Percentiles rank a stretch among this genome's conserved stretches.
Conservation (phyloP, 163 green algal genomes). For the Volvox carteri region DNA sequence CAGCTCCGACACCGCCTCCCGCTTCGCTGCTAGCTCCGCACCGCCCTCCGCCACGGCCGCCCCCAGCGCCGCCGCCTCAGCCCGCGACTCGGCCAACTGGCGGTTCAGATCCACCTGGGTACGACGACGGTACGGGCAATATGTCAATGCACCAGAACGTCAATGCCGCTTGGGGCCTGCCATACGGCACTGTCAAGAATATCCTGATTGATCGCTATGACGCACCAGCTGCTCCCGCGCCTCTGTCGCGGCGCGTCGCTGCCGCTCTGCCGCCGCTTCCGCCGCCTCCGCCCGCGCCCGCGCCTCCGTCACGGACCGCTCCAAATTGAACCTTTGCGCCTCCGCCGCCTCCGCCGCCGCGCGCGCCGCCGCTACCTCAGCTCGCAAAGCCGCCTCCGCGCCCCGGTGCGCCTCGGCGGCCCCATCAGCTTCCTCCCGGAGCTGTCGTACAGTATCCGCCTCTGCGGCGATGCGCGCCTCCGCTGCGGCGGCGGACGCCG, state of each 20-base stretch:
- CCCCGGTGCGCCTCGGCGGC: background rate
- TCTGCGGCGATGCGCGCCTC: background rate
- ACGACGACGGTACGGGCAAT: no score
- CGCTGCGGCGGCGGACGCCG: background rate
- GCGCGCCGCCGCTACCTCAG: background rate
- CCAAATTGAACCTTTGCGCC: background rate
- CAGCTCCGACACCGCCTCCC: conserved; percentile 28
- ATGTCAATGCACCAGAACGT: no score
- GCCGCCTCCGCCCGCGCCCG: background rate
- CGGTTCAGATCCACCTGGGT: background rate
- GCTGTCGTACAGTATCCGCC: background rate
- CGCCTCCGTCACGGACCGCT: background rate
- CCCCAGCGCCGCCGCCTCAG: conserved; percentile 9
- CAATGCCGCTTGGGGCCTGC: no score
- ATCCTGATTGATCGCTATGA: no score
- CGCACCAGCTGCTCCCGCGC: conserved; percentile 20
- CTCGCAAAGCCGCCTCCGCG: background rate
- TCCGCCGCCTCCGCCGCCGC: conserved; percentile 26
- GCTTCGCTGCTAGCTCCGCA: conserved; percentile 43
- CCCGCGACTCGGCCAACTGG: background rate
- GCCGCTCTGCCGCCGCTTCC: conserved; percentile 6
- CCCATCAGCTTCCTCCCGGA: background rate
- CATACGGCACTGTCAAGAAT: no score
- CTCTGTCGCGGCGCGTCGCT: background rate
- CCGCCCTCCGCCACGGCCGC: conserved; percentile 35